Evolutionary conservation across 371 early-diverging fungal genomes (phyloP), one percentile per base, ranked within the genome.

Genomic region (Rhizopus sp.): DNA sequence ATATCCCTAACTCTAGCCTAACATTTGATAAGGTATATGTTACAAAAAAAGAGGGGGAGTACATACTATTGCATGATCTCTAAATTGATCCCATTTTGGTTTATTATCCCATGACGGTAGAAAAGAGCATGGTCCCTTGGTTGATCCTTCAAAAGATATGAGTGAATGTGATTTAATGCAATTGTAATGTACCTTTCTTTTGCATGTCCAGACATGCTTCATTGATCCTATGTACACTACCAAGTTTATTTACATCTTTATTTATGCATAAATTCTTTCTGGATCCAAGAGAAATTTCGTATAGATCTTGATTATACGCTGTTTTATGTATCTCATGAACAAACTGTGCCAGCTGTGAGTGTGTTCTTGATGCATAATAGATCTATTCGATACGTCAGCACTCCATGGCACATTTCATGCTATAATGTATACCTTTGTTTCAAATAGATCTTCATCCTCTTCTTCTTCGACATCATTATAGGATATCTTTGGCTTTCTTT

Each of bases 301-400:
- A 78, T 5, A 83, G 64, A 13, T 83, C 59, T 3, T 83, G 79
- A 0, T 75, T 77, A 62, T 90, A 93, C 5, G 58, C 60, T 3
- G 98, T 96, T 62, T 89, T 93, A 63, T 86, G 81, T 2, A 97
- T 61, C 69, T 98, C 96, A 45, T 81, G 73, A 0, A 97, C 79
- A 60, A 98, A 92, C 61, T 99, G 99, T 10, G 87, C 77, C 7
- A 98, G 70, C 70, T 99, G 99, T 4, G 95, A 95, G 70, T 98
- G 98, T 13, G 97, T 94, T 49, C 94, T 82, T 9, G 93, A 94
- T 23, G 88, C 87, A 64, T 91, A 93, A 60, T 82, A 85, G 9
- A 94, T 86, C 80, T 57, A 50, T 23, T 10, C n/a, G n/a, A 29
- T 10, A 9, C 2, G n/a, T 7, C 10, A 23, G 23, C 23, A 23